A percentile compares a stretch with the other conserved stretches of the same genome.
Conservation (phyloP, 139 green algal species). For the Coelastrella sp. region DNA sequence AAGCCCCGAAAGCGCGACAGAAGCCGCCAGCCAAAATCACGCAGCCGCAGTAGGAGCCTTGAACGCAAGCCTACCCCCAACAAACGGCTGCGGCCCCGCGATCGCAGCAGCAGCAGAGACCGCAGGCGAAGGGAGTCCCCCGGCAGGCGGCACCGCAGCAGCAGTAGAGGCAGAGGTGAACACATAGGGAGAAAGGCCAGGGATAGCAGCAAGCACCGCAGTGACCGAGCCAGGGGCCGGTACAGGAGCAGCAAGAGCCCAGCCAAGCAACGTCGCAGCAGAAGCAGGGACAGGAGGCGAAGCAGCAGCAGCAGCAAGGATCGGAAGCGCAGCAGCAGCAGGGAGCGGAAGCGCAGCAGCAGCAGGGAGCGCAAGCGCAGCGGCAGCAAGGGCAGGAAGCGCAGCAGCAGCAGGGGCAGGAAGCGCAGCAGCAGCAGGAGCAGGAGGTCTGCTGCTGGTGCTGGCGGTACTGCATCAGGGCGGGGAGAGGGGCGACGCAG, state of each 20-base stretch:
- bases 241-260: not conserved
- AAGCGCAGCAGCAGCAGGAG: not conserved
- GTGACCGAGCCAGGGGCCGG: not conserved
- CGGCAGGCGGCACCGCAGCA: not conserved
- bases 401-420: not conserved
- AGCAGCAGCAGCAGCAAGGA: slow-evolving; percentile 15
- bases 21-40: not conserved
- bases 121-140: not conserved
- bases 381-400: slow-evolving; percentile 2
- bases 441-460: not conserved
- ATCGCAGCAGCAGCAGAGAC: too few relatives aligned
- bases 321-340: slow-evolving; percentile 18
- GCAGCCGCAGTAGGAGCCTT: not conserved
- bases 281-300: not conserved
- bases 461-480: too few relatives aligned
- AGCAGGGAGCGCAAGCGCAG: slow-evolving; percentile 1
- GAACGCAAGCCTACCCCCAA: not conserved
- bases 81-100: too few relatives aligned
- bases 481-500: not conserved
- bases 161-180: not conserved
- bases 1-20: not conserved
- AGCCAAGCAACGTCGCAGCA: slow-evolving; percentile 16
- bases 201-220: not conserved
- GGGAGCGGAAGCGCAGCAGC: slow-evolving; percentile 18
- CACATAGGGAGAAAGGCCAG: not conserved